phyloP scores from a whole-genome alignment of 306 rosid genomes.

The Comarum palustre region DNA sequence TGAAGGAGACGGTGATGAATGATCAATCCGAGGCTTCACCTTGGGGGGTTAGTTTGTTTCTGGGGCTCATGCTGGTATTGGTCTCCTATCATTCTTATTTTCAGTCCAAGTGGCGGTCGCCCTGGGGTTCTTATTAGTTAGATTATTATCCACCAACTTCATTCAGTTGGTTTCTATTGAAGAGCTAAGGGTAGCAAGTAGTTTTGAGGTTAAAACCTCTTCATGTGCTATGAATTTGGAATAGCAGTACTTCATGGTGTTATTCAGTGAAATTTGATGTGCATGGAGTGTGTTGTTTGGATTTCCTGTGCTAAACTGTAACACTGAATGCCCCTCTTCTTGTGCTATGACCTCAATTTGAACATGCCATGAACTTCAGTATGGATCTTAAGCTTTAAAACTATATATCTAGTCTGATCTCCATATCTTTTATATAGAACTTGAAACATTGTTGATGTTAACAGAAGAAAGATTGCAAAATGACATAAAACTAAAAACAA shows the following conservation, averaged over 20 bases:
- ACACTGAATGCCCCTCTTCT: neutral
- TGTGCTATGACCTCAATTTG: neutral
- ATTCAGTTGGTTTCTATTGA: neutral
- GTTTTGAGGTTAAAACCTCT: neutral
- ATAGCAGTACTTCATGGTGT: neutral
- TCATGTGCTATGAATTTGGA: conserved; percentile 3
- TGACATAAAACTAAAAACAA: neutral
- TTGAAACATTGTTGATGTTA: neutral
- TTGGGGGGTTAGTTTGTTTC: conserved; percentile 55
- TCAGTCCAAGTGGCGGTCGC: conserved; percentile 64
- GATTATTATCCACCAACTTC: neutral
- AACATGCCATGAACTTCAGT: neutral
- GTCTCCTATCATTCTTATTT: conserved; percentile 48
- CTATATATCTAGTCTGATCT: neutral
- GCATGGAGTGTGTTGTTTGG: neutral
- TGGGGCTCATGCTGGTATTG: conserved; percentile 51
- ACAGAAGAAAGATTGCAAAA: neutral
- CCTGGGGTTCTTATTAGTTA: conserved; percentile 38
- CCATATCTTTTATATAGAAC: neutral
- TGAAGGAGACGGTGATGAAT: conserved; percentile 15
- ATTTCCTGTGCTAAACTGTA: neutral
- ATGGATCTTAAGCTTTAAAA: neutral
- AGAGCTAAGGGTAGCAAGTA: neutral
- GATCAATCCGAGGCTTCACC: conserved; percentile 40
- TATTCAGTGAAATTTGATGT: neutral